Evolutionary conservation across 371 early-diverging fungal species (phyloP).

Genomic region (Batrachochytrium dendrobatidis): DNA sequence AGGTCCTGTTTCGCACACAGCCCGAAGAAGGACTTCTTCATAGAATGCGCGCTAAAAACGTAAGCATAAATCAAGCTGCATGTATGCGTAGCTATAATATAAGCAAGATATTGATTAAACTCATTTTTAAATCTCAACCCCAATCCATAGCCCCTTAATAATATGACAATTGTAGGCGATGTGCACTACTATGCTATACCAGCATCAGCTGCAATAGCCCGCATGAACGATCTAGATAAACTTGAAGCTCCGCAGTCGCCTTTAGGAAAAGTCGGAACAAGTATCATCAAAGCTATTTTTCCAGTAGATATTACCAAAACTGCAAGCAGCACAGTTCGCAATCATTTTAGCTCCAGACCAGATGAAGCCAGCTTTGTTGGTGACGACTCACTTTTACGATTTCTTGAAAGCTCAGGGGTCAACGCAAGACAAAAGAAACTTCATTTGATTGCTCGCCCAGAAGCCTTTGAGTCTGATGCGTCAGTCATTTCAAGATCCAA

Average conservation of each 20-base stretch:
- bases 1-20: conserved; percentile 68
- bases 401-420: conserved; percentile 10
- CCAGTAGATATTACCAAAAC: background rate
- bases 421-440: conserved; percentile 15
- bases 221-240: background rate
- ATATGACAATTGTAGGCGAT: conserved; percentile 63
- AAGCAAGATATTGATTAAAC: too few species aligned
- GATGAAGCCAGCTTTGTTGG: too few species aligned
- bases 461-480: conserved; percentile 14
- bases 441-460: conserved; percentile 27
- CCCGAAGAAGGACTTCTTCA: conserved; percentile 62
- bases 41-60: conserved; percentile 78
- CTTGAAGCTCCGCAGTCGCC: background rate
- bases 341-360: too few species aligned
- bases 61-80: conserved; percentile 23
- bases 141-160: conserved; percentile 62
- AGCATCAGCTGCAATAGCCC: conserved; percentile 9
- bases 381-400: too few species aligned
- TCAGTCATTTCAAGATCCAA: conserved; percentile 3
- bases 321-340: too few species aligned
- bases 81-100: too few species aligned
- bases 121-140: too few species aligned
- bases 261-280: background rate
- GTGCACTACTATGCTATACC: conserved; percentile 57
- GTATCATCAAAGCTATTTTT: background rate